A percentile compares a stretch with the other conserved stretches of the same genome.
Evolutionary conservation across 2,329 filamentous ascomycete species (phyloP).

Genomic region (Coniochaeta pulveracea): DNA sequence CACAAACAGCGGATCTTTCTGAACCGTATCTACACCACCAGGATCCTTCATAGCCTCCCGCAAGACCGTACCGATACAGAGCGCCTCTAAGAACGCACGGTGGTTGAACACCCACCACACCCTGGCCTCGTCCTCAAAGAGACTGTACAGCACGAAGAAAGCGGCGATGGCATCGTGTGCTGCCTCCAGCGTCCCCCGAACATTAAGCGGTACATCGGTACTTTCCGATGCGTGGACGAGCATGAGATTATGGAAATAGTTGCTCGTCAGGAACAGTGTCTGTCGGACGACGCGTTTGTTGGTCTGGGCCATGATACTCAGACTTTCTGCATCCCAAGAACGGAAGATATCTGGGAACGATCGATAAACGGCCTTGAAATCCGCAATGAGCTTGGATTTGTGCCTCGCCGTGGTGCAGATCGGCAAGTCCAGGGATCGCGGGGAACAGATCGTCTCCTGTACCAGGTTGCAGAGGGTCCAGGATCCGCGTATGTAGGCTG

Average conservation of each 20-base stretch:
- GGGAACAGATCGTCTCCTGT: conserved; percentile 65
- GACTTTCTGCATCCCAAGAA: conserved; percentile 50
- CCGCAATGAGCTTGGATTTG: conserved; percentile 57
- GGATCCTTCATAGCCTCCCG: conserved; percentile 36
- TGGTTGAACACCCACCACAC: conserved; percentile 85
- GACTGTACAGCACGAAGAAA: conserved; percentile 61
- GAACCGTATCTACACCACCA: conserved; percentile 30
- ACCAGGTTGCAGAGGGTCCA: conserved; percentile 73
- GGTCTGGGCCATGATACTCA: conserved; percentile 42
- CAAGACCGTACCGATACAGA: conserved; percentile 54
- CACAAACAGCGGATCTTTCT: conserved; percentile 46
- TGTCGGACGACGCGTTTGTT: conserved; percentile 61
- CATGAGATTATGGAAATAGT: conserved; percentile 77
- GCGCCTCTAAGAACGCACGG: conserved; percentile 64
- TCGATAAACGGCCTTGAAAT: conserved; percentile 62
- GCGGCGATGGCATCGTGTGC: conserved; percentile 63
- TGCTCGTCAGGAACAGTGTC: conserved; percentile 68
- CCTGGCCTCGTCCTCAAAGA: conserved; percentile 60
- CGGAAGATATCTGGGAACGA: conserved; percentile 62
- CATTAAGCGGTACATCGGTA: conserved; percentile 50
- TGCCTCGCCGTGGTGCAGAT: conserved; percentile 58
- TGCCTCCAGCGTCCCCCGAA: conserved; percentile 60
- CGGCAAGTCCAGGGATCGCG: conserved; percentile 61
- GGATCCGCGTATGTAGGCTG: conserved; percentile 61
- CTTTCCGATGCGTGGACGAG: conserved; percentile 63